Conservation (phyloP, 2,329 filamentous ascomycete genomes). For the Cercospora sp. region DNA sequence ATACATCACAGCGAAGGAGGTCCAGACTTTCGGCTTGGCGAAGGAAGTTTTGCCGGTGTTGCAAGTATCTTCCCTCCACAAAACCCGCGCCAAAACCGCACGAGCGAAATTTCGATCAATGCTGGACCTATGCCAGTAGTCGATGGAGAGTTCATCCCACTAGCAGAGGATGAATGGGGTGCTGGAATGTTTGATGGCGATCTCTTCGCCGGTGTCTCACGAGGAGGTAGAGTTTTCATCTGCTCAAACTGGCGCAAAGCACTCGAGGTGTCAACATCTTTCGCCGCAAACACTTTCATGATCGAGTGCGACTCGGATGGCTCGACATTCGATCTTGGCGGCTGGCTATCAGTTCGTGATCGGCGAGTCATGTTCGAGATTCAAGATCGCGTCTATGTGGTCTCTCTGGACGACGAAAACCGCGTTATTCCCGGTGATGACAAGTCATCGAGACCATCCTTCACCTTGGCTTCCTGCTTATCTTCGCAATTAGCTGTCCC, state of each 20-base stretch:
- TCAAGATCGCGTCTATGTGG: conserved; percentile 46
- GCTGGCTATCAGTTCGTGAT: conserved; percentile 49
- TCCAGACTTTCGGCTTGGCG: conserved; percentile 26
- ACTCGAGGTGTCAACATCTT: conserved; percentile 26
- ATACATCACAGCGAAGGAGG: conserved; percentile 33
- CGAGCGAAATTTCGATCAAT: conserved; percentile 25
- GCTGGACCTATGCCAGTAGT: conserved; percentile 22
- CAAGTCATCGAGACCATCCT: conserved; percentile 27
- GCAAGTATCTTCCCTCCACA: background rate
- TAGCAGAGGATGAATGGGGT: conserved; percentile 49
- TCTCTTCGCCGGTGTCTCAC: conserved; percentile 48
- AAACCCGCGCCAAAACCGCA: conserved; percentile 7
- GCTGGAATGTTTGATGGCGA: conserved; percentile 47
- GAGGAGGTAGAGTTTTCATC: conserved; percentile 47
- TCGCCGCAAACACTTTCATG: conserved; percentile 34
- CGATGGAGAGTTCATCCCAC: conserved; percentile 20
- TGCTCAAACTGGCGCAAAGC: conserved; percentile 46
- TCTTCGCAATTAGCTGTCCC: conserved; percentile 45
- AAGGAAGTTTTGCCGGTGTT: background rate
- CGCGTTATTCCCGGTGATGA: conserved; percentile 12
- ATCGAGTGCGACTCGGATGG: conserved; percentile 47
- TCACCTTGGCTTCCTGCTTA: conserved; percentile 38
- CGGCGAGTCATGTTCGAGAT: conserved; percentile 49
- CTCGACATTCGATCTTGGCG: conserved; percentile 48
- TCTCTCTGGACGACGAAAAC: conserved; percentile 42